Base-by-base conservation (phyloP, 257 asterid genomes). In the Capsicum rhomboideum region DNA sequence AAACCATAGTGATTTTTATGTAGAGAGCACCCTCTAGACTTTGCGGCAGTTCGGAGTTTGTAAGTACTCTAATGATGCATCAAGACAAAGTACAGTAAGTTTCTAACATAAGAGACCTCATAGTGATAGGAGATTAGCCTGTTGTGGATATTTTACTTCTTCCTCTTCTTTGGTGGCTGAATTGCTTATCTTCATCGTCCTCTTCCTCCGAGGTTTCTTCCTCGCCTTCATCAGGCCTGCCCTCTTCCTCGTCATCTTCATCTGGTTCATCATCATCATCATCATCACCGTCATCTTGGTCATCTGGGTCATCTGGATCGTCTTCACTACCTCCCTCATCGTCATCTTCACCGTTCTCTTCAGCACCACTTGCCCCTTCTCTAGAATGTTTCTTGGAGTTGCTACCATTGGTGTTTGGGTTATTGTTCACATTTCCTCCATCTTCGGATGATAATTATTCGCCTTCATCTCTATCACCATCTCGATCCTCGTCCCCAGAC, bases 101-200 rank as follows among this genome's bases (percentile, higher is more conserved):
- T 4, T 34, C 40, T 21, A 80, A 58, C 69, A 61, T 58, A 80
- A 58, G 16, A 34, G 55, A 20, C 74, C 56, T 37, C 69, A 61
- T 59, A 80, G 58, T 16, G 29, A 31, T 31, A 64, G 66, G 53
- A 55, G 20, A 49, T 44, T 26, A 40, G 2, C 28, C 10, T 49
- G 26, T 77, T 53, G 2, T 50, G 6, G 10, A 29, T 40, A 14
- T 14, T 80, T 87, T 59, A 89, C 92, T 90, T 90, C 92, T 90
- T 90, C 87, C 93, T 90, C 69, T 90, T 90, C 91, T 90, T 90
- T 34, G 90, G 92, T 58, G 93, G 93, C 84, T 89, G 92, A 1
- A 89, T 81, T 0, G 80, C 89, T 0, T n/a, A n/a, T 82, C 89
- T 13, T 88, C 90, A 2, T 77, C 87, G 0, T 84, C 92, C 6